Evolutionary conservation across 2,329 filamentous ascomycete species (phyloP).

Genomic region (Fusarium sp.): DNA sequence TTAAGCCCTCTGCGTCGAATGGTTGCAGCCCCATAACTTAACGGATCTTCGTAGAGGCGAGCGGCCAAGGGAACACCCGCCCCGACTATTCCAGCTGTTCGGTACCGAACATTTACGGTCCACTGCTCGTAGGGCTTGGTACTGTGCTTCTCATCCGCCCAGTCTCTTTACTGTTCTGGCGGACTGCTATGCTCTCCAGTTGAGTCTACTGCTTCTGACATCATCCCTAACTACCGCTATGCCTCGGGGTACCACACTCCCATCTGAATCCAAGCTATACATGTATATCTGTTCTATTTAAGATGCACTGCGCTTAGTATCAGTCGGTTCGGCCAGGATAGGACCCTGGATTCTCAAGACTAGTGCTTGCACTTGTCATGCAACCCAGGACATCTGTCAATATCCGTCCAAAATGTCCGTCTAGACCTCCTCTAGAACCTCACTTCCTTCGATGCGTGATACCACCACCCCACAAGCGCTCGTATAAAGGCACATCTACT

Average conservation of each 20-base stretch:
- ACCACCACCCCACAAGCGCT: conserved; percentile 13
- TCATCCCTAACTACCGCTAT: conserved; percentile 2
- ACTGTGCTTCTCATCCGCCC: neutral
- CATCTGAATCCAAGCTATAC: neutral
- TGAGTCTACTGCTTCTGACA: conserved; percentile 1
- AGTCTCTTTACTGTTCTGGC: neutral
- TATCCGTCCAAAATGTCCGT: neutral
- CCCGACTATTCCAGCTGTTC: conserved; percentile 29
- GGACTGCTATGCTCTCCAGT: neutral
- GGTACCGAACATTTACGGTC: conserved; percentile 25
- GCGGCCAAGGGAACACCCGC: conserved; percentile 28
- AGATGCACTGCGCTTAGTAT: neutral
- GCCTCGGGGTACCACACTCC: neutral
- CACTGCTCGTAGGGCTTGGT: neutral
- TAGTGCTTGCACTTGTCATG: neutral
- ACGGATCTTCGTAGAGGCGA: conserved; percentile 21
- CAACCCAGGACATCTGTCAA: neutral
- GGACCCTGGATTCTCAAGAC: neutral
- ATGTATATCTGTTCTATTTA: neutral
- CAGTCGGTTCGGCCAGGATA: neutral
- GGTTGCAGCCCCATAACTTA: conserved; percentile 2
- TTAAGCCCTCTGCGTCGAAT: conserved; percentile 17
- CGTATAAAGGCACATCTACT: neutral
- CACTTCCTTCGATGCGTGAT: conserved; percentile 2
- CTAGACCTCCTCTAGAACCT: conserved; percentile 9